These are phyloP conservation scores for Dictyostelium firmibasis DNA, from an alignment of 78 protist species.

Conservation along the genomic window DNA sequence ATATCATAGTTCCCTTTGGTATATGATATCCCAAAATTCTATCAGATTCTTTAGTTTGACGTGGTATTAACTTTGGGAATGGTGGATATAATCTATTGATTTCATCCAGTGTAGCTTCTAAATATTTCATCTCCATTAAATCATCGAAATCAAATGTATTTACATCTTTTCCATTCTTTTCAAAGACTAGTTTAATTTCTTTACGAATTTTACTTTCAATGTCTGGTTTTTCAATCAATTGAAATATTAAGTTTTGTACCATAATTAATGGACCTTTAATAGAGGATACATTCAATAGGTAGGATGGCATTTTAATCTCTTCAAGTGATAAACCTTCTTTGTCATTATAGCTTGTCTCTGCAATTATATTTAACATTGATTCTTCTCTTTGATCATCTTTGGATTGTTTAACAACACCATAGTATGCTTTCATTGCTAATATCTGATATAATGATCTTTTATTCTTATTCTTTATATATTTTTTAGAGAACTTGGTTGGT, in stretches of 20 bases:
- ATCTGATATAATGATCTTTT: conserved; percentile 3
- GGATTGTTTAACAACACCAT: background rate
- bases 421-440: conserved; percentile 63
- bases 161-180: background rate
- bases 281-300: conserved; percentile 20
- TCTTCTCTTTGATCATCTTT: background rate
- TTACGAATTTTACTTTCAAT: conserved; percentile 29
- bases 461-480: conserved; percentile 1
- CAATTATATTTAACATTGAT: background rate
- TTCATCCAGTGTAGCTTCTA: conserved; percentile 22
- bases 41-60: conserved; percentile 18
- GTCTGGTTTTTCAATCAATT: conserved; percentile 10
- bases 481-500: background rate
- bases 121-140: conserved; percentile 25
- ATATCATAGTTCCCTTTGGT: conserved; percentile 41
- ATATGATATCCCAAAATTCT: conserved; percentile 49
- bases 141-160: background rate
- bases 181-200: background rate
- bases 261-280: background rate
- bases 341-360: conserved; percentile 41
- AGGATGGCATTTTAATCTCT: conserved; percentile 15
- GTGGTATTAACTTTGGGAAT: conserved; percentile 15
- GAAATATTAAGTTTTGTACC: background rate
- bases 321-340: conserved; percentile 54
- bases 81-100: conserved; percentile 46